Percentiles rank a stretch among this genome's conserved stretches.
Evolutionary conservation across 2,329 filamentous ascomycete species (phyloP).

Genomic region (Exserohilum turcica): DNA sequence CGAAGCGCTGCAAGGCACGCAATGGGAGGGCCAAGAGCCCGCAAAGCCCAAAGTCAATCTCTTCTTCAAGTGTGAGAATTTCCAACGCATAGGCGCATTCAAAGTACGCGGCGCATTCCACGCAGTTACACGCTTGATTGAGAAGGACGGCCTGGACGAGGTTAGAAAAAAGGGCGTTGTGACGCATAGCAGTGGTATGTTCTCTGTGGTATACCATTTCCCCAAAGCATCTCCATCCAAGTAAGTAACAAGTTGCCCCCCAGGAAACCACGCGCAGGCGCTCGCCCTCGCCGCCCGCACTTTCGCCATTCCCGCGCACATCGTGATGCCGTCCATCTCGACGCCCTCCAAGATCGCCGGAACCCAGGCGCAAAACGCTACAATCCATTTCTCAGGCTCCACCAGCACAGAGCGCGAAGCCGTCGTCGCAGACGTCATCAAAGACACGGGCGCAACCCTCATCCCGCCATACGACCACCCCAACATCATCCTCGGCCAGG

Average conservation of each 20-base stretch:
- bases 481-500: conserved; percentile 89
- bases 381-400: conserved; percentile 79
- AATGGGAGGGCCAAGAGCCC: conserved; percentile 62
- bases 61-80: conserved; percentile 96
- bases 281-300: conserved; percentile 81
- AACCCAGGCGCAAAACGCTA: conserved; percentile 76
- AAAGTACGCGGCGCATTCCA: conserved; percentile 92
- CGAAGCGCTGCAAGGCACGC: conserved; percentile 60
- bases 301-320: conserved; percentile 76
- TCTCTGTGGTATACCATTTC: background rate
- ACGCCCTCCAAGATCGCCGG: conserved; percentile 86
- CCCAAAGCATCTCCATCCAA: background rate
- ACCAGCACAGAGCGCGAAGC: conserved; percentile 82
- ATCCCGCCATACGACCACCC: conserved; percentile 93
- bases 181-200: conserved; percentile 83
- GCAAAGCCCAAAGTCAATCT: conserved; percentile 71
- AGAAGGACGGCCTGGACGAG: conserved; percentile 54
- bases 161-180: conserved; percentile 71
- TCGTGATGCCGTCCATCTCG: conserved; percentile 90
- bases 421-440: conserved; percentile 70
- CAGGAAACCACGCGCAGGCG: conserved; percentile 94
- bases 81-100: conserved; percentile 89
- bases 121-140: conserved; percentile 72
- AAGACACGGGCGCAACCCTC: conserved; percentile 74
- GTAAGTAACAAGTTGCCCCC: too few relatives aligned